Conservation (phyloP, 1,139 yeast genomes). For the Pneumocystis murina region DNA sequence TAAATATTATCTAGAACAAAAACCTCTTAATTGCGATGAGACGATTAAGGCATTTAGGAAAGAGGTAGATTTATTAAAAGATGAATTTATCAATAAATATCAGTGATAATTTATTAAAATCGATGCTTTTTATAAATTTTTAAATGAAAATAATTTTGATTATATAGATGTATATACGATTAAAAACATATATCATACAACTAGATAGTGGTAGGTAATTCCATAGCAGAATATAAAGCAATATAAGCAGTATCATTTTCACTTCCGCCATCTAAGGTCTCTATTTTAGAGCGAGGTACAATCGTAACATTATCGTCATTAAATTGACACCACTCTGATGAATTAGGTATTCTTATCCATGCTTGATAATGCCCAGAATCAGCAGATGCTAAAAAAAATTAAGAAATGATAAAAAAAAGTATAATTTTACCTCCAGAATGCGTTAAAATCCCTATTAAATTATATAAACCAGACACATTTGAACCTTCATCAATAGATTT, state of each 20-base stretch:
- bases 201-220: slow-evolving; percentile 23
- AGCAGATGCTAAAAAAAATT: slow-evolving; percentile 35
- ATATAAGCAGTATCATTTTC: slow-evolving; percentile 92
- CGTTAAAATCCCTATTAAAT: slow-evolving; percentile 67
- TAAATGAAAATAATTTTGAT: background rate
- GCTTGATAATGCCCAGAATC: slow-evolving; percentile 97
- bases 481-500: background rate
- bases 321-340: slow-evolving; percentile 71
- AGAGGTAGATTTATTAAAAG: slow-evolving; percentile 4
- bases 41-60: slow-evolving; percentile 60
- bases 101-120: slow-evolving; percentile 2
- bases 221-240: slow-evolving; percentile 67
- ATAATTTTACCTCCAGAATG: slow-evolving; percentile 58
- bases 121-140: background rate
- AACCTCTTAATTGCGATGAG: slow-evolving; percentile 77
- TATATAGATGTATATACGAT: background rate
- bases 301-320: slow-evolving; percentile 82
- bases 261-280: slow-evolving; percentile 83
- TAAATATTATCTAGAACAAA: slow-evolving; percentile 21
- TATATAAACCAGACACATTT: slow-evolving; percentile 46
- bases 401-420: background rate
- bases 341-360: slow-evolving; percentile 41
- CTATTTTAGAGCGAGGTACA: slow-evolving; percentile 66
- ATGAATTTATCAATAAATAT: background rate
- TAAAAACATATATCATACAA: background rate